Base-by-base conservation (phyloP, 192 early-diverging fungal species). In the Mortierella alpina region DNA sequence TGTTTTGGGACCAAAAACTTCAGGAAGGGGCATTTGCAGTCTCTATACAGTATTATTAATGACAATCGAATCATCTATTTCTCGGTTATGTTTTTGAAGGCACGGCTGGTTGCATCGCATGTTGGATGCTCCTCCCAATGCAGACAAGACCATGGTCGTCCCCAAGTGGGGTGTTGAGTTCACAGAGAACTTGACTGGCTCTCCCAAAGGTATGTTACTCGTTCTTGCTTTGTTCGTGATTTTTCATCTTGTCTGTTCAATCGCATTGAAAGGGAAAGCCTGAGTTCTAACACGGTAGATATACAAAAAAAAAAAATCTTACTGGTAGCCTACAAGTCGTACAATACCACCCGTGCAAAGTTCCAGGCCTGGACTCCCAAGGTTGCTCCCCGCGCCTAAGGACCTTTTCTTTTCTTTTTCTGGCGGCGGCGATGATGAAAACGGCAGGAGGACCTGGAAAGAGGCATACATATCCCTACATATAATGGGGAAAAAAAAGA, bases 261-360 rank as follows among this genome's bases (percentile, higher is more conserved):
- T n/a, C 50, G 12, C 12, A 51, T 4, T 15, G 12, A n/a, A 51
- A 2, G n/a, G 12, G 13, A 51, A 51, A 15, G 50, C n/a, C n/a
- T 55, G 53, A 20, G 53, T 8, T 61, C 15, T 12, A 17, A 12
- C 42, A 17, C 6, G 45, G 12, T 59, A 0, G 8, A 59, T 59
- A 10, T 59, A 17, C 31, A 31, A 7, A 40, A 31, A 31, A 31
- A 7, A 40, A 31, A 31, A 31, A 1, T 31, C 31, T 3, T 31
- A 31, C 31, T 31, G 31, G 15, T 76, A 73, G 88, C 88, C 39
- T 91, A 71, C 81, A 88, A 78, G 73, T 71, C 88, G 13, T 91
- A 89, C 83, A 89, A 85, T 60, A 91, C 90, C 56, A 89, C 87
- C 44, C 75, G 66, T 70, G 61, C 87, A 18, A 91, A 91, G 75